Conservation (phyloP, 2,329 filamentous ascomycete genomes). For the Westerdykella aurantiaca region DNA sequence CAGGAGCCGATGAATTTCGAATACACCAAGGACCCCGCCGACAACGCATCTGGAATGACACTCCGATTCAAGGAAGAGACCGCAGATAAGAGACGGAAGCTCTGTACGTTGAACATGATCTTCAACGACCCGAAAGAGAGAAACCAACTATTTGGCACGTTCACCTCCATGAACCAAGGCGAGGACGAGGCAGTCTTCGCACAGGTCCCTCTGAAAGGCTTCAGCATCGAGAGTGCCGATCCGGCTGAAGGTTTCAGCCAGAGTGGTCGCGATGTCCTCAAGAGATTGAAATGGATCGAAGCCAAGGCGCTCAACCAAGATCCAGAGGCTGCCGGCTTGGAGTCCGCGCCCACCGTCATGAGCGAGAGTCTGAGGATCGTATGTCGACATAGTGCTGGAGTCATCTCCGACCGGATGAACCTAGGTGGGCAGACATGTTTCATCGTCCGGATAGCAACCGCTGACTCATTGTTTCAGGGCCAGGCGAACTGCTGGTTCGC, state of each 20-base stretch:
- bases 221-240: conserved; percentile 57
- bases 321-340: conserved; percentile 49
- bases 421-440: conserved; percentile 44
- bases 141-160: conserved; percentile 62
- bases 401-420: conserved; percentile 77
- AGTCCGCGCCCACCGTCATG: conserved; percentile 61
- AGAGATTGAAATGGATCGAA: conserved; percentile 56
- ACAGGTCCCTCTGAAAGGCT: conserved; percentile 61
- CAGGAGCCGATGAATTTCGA: conserved; percentile 69
- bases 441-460: background rate
- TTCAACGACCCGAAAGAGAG: conserved; percentile 71
- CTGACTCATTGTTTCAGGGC: conserved; percentile 19
- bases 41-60: conserved; percentile 65
- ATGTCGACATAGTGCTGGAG: conserved; percentile 68
- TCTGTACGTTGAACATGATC: conserved; percentile 66
- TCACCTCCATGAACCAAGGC: conserved; percentile 66
- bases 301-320: conserved; percentile 68
- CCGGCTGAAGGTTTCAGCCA: conserved; percentile 41
- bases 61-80: conserved; percentile 60
- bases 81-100: conserved; percentile 42
- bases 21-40: conserved; percentile 53
- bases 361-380: conserved; percentile 72
- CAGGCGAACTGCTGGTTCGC: conserved; percentile 44
- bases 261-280: conserved; percentile 38
- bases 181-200: conserved; percentile 64